Conservation (phyloP, 108 stramenopile genomes). For the Pelagomonas calceolata region DNA sequence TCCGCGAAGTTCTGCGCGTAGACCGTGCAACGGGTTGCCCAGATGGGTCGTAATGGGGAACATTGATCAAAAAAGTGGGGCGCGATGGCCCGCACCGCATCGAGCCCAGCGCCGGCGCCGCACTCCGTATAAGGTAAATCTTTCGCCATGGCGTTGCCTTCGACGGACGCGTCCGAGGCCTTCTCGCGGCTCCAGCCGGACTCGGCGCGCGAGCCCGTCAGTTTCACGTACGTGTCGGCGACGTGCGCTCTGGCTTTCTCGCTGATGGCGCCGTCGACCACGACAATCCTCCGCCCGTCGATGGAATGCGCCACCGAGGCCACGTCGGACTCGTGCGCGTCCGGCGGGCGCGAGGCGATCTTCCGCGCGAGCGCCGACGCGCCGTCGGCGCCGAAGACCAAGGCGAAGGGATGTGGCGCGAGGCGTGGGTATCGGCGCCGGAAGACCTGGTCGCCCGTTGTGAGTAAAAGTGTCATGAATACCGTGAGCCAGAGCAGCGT, state of each 20-base stretch:
- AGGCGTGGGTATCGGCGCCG: too few species aligned
- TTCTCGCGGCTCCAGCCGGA: background rate
- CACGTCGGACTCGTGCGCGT: too few species aligned
- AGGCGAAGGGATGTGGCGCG: too few species aligned
- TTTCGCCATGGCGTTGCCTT: background rate
- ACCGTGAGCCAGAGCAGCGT: too few species aligned
- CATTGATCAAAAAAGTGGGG: background rate
- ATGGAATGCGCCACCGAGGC: too few species aligned
- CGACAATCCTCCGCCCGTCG: background rate
- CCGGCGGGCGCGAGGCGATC: too few species aligned
- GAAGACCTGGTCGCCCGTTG: too few species aligned
- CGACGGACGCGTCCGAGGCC: background rate
- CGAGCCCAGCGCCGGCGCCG: background rate
- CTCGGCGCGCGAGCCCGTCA: background rate
- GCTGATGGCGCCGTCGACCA: background rate
- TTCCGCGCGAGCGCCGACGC: too few species aligned
- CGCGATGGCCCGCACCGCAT: background rate
- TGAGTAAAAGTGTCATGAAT: too few species aligned
- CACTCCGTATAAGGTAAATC: background rate
- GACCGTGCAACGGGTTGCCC: background rate
- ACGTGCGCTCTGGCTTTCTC: background rate
- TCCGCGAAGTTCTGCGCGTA: background rate
- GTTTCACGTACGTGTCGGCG: background rate
- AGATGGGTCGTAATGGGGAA: background rate
- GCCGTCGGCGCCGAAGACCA: too few species aligned